Percentiles rank a stretch among this genome's conserved stretches.
Conservation (phyloP, 345 rosid genomes). For the Kernera saxatilis region DNA sequence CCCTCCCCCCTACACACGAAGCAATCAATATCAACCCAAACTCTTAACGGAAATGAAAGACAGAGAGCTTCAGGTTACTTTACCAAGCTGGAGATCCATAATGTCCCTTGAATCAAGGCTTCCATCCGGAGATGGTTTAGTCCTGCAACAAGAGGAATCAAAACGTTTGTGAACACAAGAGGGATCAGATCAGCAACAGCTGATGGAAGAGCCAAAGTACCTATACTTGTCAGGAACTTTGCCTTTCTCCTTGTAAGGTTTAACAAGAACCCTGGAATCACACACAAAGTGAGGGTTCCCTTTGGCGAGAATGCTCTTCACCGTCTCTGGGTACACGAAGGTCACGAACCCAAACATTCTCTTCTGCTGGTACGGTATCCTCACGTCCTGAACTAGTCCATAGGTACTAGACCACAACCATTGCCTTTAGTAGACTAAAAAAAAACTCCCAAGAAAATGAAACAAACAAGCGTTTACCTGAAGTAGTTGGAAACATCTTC, state of each 20-base stretch:
- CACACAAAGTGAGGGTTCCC: constrained; percentile 88
- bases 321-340: constrained; percentile 67
- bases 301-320: constrained; percentile 71
- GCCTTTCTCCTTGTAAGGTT: constrained; percentile 91
- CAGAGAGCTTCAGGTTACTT: background rate
- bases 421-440: background rate
- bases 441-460: background rate
- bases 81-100: constrained; percentile 58
- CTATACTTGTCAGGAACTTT: constrained; percentile 74
- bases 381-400: constrained; percentile 83
- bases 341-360: constrained; percentile 89
- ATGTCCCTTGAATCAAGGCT: constrained; percentile 64
- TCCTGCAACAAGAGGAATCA: background rate
- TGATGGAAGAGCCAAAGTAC: constrained; percentile 30
- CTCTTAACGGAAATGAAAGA: background rate
- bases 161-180: background rate
- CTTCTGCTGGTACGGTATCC: constrained; percentile 86
- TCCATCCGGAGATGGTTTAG: constrained; percentile 42
- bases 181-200: background rate
- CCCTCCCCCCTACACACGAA: constrained; percentile 42
- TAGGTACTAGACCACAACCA: constrained; percentile 36
- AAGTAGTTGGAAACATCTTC: constrained; percentile 82
- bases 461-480: constrained; percentile 32
- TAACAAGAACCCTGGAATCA: constrained; percentile 75
- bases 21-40: background rate